A percentile compares a stretch with the other conserved stretches of the same genome.
Evolutionary conservation across 345 rosid genomes (phyloP).

Genomic region (Viola odorata): DNA sequence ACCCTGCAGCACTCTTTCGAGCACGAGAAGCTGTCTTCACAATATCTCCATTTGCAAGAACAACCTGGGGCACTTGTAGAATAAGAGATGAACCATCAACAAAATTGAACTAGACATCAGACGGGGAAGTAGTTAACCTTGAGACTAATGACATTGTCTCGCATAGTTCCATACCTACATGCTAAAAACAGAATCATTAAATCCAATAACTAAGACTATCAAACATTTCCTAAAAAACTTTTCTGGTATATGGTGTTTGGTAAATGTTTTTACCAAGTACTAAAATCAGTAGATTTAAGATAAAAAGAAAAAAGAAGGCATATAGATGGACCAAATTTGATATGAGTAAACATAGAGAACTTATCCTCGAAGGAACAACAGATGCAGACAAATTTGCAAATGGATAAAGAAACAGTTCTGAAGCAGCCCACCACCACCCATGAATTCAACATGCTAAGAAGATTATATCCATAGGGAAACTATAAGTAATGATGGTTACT

Average conservation of each 20-base stretch:
- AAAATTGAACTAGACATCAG: constrained; percentile 5
- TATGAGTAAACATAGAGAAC: neutral
- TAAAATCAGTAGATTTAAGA: neutral
- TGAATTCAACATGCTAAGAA: too few relatives aligned
- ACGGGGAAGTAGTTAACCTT: constrained; percentile 46
- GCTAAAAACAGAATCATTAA: constrained; percentile 46
- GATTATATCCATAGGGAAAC: too few relatives aligned
- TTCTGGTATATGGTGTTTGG: too few relatives aligned
- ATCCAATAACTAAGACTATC: constrained; percentile 16
- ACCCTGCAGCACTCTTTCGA: constrained; percentile 98
- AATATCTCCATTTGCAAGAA: constrained; percentile 83
- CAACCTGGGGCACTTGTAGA: constrained; percentile 48
- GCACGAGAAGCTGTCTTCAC: constrained; percentile 98
- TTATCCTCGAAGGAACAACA: neutral
- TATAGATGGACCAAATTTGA: neutral
- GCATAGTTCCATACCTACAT: constrained; percentile 97
- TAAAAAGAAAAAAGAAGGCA: neutral
- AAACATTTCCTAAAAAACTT: neutral
- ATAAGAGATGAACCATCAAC: constrained; percentile 21
- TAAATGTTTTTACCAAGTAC: neutral
- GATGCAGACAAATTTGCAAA: too few relatives aligned
- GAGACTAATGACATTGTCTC: constrained; percentile 86
- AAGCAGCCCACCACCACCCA: too few relatives aligned
- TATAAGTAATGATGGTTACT: too few relatives aligned
- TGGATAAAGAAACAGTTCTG: too few relatives aligned